These are phyloP conservation scores for Apodospora peruviana DNA, from an alignment of 495 filamentous ascomycete species.

Conservation along the genomic window DNA sequence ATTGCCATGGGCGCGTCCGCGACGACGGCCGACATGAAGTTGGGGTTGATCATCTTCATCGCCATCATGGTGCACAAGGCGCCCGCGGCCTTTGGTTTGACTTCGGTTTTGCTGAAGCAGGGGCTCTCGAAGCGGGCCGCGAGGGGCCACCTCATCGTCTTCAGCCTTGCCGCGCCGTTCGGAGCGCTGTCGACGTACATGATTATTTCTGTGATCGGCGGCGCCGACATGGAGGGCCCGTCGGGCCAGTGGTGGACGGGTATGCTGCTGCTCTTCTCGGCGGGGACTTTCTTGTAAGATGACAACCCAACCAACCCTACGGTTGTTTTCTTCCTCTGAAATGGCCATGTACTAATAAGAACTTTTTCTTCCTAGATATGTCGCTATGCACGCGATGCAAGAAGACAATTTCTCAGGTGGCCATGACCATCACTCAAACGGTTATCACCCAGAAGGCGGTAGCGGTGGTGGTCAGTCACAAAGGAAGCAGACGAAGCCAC, in stretches of 20 bases:
- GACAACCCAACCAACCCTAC: background rate
- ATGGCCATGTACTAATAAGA: background rate
- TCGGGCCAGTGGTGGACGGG: constrained; percentile 79
- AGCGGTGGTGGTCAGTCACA: constrained; percentile 47
- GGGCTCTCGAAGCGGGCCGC: constrained; percentile 81
- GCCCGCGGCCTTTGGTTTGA: constrained; percentile 91
- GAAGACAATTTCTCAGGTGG: constrained; percentile 53
- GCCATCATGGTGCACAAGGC: constrained; percentile 98
- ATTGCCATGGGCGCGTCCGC: constrained; percentile 90
- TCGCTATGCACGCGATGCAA: constrained; percentile 98
- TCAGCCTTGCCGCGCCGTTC: constrained; percentile 83
- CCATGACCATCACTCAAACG: constrained; percentile 56
- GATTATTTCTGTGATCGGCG: constrained; percentile 66
- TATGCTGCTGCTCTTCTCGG: constrained; percentile 84
- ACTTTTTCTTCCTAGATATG: constrained; percentile 59
- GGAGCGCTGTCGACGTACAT: constrained; percentile 82
- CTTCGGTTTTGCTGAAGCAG: constrained; percentile 81
- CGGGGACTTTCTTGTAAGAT: constrained; percentile 91
- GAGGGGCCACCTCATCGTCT: constrained; percentile 78
- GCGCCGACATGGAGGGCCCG: constrained; percentile 35
- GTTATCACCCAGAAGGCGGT: too few species aligned
- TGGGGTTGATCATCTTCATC: constrained; percentile 85
- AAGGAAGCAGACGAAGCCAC: constrained; percentile 44
- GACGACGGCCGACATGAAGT: constrained; percentile 60
- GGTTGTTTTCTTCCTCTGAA: background rate